phyloP scores from a whole-genome alignment of 1,139 yeast genomes.

The Candida sojae region DNA sequence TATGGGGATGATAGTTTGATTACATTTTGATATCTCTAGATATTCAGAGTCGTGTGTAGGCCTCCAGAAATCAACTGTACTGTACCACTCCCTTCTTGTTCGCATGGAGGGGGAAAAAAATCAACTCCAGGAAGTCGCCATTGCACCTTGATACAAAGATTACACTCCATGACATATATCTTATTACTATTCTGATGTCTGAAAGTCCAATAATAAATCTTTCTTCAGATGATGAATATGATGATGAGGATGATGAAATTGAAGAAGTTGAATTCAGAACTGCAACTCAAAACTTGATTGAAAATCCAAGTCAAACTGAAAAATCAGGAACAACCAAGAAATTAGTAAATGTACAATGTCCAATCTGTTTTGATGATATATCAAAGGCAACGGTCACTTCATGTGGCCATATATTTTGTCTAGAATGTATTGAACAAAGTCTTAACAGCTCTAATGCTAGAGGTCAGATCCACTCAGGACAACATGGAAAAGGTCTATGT shows the following conservation, averaged over 20 bases:
- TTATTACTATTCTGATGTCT: not conserved
- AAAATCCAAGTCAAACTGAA: slow-evolving; percentile 24
- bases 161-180: not conserved
- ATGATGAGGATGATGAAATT: slow-evolving; percentile 35
- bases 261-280: slow-evolving; percentile 40
- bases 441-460: slow-evolving; percentile 44
- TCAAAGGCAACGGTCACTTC: slow-evolving; percentile 42
- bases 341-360: slow-evolving; percentile 43
- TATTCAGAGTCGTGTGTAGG: no score
- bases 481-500: slow-evolving; percentile 43
- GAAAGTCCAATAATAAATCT: slow-evolving; percentile 22
- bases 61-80: no score
- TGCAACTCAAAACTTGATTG: slow-evolving; percentile 36
- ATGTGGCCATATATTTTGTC: slow-evolving; percentile 50
- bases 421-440: slow-evolving; percentile 47
- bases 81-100: no score
- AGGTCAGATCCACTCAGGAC: slow-evolving; percentile 36
- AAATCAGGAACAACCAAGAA: slow-evolving; percentile 26
- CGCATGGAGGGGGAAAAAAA: no score
- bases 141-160: no score
- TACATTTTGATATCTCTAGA: no score
- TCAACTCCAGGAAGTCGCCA: no score
- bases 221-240: slow-evolving; percentile 26
- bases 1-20: no score
- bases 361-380: slow-evolving; percentile 48